phyloP scores from a whole-genome alignment of 2,329 filamentous ascomycete species.

The Cercospora zeina region DNA sequence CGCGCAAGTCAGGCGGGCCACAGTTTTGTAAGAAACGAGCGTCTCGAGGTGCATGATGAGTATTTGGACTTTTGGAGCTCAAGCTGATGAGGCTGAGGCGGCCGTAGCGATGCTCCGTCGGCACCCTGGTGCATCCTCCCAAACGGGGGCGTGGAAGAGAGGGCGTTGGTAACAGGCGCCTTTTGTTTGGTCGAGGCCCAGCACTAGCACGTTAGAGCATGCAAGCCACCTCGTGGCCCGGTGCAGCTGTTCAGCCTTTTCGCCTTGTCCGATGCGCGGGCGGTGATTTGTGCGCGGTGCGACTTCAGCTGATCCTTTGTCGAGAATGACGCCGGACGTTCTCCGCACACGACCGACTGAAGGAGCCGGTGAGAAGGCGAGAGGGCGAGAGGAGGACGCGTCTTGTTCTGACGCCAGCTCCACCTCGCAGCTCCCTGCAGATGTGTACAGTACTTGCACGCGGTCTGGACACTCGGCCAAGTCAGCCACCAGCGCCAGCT shows the following conservation, averaged over 20 bases:
- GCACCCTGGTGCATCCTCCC: conserved; percentile 12
- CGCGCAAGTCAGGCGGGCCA: not conserved
- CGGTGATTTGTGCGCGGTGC: not conserved
- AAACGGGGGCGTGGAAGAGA: conserved; percentile 6
- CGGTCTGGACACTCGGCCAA: not conserved
- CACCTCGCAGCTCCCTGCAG: not conserved
- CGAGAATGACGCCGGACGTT: not conserved
- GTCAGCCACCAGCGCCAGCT: not conserved
- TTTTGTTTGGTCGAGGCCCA: conserved; percentile 7
- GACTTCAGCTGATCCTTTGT: conserved; percentile 5
- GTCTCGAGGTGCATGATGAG: conserved; percentile 7
- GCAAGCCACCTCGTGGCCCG: conserved; percentile 22
- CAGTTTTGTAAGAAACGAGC: not conserved
- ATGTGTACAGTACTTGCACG: not conserved
- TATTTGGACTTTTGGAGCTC: conserved; percentile 19
- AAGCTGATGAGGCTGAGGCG: conserved; percentile 25
- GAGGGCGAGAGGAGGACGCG: not conserved
- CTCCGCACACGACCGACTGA: not conserved
- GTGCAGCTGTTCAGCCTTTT: conserved; percentile 17
- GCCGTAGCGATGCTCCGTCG: conserved; percentile 7
- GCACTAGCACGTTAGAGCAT: conserved; percentile 16
- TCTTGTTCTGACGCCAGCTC: not conserved
- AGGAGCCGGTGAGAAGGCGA: not conserved
- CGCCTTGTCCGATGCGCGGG: conserved; percentile 16
- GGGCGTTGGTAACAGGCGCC: conserved; percentile 13